phyloP scores from a whole-genome alignment of 2,329 filamentous ascomycete species.

The Fusarium sterilihyphosum region DNA sequence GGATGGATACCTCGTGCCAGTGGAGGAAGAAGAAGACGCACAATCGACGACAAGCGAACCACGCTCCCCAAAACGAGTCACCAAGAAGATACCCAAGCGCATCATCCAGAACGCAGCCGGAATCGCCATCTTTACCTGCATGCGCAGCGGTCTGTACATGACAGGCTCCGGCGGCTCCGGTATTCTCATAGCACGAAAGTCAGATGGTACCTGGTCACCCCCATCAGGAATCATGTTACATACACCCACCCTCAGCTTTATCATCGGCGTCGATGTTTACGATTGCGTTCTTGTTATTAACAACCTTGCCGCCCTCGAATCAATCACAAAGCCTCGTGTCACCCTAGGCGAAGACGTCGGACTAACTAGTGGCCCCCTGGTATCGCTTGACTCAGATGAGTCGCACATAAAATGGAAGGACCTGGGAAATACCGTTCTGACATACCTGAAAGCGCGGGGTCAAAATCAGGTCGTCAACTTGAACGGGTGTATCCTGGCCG shows the following conservation, averaged over 20 bases:
- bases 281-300: conserved; percentile 96
- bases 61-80: conserved; percentile 63
- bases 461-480: conserved; percentile 65
- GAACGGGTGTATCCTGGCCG: conserved; percentile 65
- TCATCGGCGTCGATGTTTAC: conserved; percentile 93
- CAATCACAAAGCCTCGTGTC: conserved; percentile 81
- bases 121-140: conserved; percentile 92
- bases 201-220: conserved; percentile 89
- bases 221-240: conserved; percentile 92
- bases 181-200: conserved; percentile 82
- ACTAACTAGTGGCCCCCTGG: conserved; percentile 79
- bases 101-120: conserved; percentile 91
- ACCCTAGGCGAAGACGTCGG: conserved; percentile 85
- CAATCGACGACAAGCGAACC: conserved; percentile 49
- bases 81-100: conserved; percentile 84
- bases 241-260: conserved; percentile 87
- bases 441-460: conserved; percentile 68
- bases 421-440: conserved; percentile 64
- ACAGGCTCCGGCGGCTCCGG: conserved; percentile 92
- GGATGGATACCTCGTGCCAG: conserved; percentile 65
- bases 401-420: conserved; percentile 62
- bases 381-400: conserved; percentile 61
- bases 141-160: conserved; percentile 92
- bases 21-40: conserved; percentile 50
- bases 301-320: conserved; percentile 82